These are phyloP conservation scores for Cordyceps sp. DNA, from an alignment of 2,329 filamentous ascomycete genomes.

Conservation along the genomic window DNA sequence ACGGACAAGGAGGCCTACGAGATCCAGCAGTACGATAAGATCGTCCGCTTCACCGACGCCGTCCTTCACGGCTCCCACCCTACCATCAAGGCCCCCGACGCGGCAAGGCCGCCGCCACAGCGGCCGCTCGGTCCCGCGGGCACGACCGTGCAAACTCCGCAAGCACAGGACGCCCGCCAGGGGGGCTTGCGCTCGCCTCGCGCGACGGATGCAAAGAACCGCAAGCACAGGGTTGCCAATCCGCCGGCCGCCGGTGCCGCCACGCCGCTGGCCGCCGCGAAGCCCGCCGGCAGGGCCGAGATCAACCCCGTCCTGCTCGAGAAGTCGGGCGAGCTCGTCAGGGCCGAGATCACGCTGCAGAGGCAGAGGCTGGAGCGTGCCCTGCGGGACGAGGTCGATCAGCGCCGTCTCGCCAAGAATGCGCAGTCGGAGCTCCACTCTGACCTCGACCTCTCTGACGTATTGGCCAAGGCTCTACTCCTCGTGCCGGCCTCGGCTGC, in stretches of 20 bases:
- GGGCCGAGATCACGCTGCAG: constrained; percentile 65
- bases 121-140: constrained; percentile 1
- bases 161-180: background rate
- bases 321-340: constrained; percentile 72
- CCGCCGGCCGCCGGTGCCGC: constrained; percentile 2
- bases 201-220: background rate
- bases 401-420: constrained; percentile 30
- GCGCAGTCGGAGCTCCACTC: constrained; percentile 35
- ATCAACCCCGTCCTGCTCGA: constrained; percentile 73
- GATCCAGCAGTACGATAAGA: constrained; percentile 58
- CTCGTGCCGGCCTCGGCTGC: constrained; percentile 55
- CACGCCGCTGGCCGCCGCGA: background rate
- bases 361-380: constrained; percentile 65
- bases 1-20: constrained; percentile 36
- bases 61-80: constrained; percentile 64
- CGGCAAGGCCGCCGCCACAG: constrained; percentile 13
- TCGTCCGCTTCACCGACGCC: constrained; percentile 65
- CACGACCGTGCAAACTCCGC: constrained; percentile 3
- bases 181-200: background rate
- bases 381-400: constrained; percentile 62
- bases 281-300: too few relatives aligned
- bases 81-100: constrained; percentile 36
- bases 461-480: constrained; percentile 53
- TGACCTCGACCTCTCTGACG: constrained; percentile 56
- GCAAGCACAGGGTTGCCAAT: too few relatives aligned